phyloP scores from a whole-genome alignment of 257 asterid species.

The Nicotiana otophora region DNA sequence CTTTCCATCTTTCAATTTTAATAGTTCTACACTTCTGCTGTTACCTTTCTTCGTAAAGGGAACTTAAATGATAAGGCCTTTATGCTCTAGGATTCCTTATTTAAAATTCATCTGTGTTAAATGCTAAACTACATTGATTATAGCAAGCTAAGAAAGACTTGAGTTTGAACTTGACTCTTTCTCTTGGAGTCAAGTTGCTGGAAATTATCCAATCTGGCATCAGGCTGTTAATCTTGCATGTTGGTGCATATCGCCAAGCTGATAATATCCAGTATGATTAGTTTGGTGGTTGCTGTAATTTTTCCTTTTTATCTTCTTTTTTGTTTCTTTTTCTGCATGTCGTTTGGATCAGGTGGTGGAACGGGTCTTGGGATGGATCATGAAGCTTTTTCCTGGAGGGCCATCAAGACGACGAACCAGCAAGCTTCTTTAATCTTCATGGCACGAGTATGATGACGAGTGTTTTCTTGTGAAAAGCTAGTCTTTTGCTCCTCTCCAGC shows the following conservation, averaged over 20 bases:
- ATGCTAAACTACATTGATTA: too few relatives aligned
- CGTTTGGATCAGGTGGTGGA: slow-evolving; percentile 69
- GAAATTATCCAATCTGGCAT: too few relatives aligned
- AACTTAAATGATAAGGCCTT: not conserved
- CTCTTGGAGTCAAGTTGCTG: too few relatives aligned
- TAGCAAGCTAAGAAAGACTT: too few relatives aligned
- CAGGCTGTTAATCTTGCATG: not conserved
- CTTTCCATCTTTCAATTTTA: not conserved
- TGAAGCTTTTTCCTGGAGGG: slow-evolving; percentile 96
- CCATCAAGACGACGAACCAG: slow-evolving; percentile 72
- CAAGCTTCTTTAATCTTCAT: slow-evolving; percentile 55
- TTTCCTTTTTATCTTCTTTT: not conserved
- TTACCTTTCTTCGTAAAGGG: not conserved
- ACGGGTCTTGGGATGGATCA: slow-evolving; percentile 94
- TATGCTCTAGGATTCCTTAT: not conserved
- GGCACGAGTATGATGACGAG: not conserved
- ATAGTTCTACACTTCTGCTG: not conserved
- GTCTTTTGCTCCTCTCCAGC: slow-evolving; percentile 21
- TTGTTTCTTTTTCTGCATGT: not conserved
- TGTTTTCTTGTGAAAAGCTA: slow-evolving; percentile 24
- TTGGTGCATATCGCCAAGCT: not conserved
- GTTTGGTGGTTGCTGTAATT: not conserved
- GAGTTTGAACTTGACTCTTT: too few relatives aligned
- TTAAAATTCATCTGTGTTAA: not conserved
- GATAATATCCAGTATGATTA: not conserved